These are phyloP conservation scores for Colletotrichum tanaceti DNA, from an alignment of 2,329 filamentous ascomycete genomes.

Conservation along the genomic window DNA sequence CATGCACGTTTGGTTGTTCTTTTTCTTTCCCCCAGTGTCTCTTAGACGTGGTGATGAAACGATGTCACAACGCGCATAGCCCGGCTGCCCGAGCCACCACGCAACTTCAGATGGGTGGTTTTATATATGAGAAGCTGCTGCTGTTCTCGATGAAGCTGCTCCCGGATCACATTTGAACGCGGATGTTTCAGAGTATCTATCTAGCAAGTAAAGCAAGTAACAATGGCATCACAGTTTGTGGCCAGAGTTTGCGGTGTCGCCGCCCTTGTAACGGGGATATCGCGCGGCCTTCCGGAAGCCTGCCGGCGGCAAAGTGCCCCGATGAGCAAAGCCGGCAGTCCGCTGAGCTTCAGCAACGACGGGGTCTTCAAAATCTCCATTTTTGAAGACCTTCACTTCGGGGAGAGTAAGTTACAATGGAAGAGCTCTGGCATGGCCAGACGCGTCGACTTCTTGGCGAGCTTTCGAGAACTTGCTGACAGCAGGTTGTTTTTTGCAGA, in stretches of 20 bases:
- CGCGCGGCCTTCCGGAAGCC: neutral
- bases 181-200: neutral
- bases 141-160: neutral
- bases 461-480: neutral
- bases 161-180: no score
- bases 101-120: conserved; percentile 22
- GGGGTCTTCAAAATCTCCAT: conserved; percentile 67
- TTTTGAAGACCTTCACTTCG: conserved; percentile 78
- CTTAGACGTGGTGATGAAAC: conserved; percentile 28
- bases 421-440: no score
- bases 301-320: neutral
- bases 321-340: conserved; percentile 9
- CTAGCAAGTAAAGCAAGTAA: no score
- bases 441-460: no score
- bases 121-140: conserved; percentile 9
- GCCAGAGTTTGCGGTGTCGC: neutral
- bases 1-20: neutral
- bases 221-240: neutral
- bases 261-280: conserved; percentile 1
- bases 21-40: neutral
- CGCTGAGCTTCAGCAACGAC: conserved; percentile 53
- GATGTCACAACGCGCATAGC: neutral
- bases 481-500: conserved; percentile 50
- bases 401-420: conserved; percentile 64
- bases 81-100: conserved; percentile 19